phyloP scores from a whole-genome alignment of 2,329 filamentous ascomycete genomes.

The Cryphonectria carpinicola region DNA sequence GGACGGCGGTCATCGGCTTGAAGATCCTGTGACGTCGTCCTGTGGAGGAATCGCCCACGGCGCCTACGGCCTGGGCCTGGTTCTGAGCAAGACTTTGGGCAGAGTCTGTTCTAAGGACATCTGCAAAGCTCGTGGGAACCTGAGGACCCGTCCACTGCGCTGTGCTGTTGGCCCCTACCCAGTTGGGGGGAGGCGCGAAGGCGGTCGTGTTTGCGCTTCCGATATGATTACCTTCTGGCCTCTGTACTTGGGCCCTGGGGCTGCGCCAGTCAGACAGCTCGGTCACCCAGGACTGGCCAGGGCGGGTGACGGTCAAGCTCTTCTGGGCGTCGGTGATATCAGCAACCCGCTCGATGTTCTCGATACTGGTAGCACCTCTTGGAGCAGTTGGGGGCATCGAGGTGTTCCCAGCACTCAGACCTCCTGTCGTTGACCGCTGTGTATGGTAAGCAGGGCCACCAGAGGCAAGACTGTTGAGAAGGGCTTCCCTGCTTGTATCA shows the following conservation, averaged over 20 bases:
- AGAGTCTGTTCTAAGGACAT: not conserved
- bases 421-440: not conserved
- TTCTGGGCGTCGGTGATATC: not conserved
- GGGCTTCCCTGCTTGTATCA: not conserved
- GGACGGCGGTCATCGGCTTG: constrained; percentile 15
- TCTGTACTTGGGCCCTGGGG: not conserved
- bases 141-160: not conserved
- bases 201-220: not conserved
- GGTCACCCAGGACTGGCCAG: constrained; percentile 10
- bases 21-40: constrained; percentile 2
- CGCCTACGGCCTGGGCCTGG: not conserved
- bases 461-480: not conserved
- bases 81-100: not conserved
- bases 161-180: not conserved
- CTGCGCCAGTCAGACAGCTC: constrained; percentile 11
- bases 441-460: too few species aligned
- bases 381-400: not conserved
- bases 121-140: too few species aligned
- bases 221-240: not conserved
- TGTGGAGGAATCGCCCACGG: not conserved
- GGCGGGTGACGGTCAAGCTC: constrained; percentile 6
- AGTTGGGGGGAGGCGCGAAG: not conserved
- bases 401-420: too few species aligned
- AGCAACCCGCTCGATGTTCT: constrained; percentile 7
- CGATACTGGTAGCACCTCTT: not conserved